phyloP scores from a whole-genome alignment of 2,329 filamentous ascomycete genomes.

The Epichloe elymi region DNA sequence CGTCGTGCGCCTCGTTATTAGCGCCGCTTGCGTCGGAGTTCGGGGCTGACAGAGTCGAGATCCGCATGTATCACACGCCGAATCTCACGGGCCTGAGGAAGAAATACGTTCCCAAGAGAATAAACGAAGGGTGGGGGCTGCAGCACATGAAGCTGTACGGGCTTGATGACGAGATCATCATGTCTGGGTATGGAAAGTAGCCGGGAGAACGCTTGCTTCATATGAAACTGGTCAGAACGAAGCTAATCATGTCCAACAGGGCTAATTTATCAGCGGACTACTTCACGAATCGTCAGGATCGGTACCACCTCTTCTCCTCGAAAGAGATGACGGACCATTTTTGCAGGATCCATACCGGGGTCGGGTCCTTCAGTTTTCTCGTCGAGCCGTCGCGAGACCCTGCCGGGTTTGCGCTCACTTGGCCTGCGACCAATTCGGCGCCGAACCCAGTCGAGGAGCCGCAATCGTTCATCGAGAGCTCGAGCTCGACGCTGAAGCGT shows the following conservation, averaged over 20 bases:
- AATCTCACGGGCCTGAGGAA: slow-evolving; percentile 84
- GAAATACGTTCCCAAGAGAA: slow-evolving; percentile 68
- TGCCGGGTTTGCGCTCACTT: slow-evolving; percentile 49
- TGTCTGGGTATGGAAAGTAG: slow-evolving; percentile 54
- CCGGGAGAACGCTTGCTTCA: background rate
- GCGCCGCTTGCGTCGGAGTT: slow-evolving; percentile 76
- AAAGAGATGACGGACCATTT: slow-evolving; percentile 74
- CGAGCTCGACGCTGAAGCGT: slow-evolving; percentile 52
- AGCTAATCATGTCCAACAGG: slow-evolving; percentile 15
- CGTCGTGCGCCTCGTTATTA: slow-evolving; percentile 80
- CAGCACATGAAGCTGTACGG: slow-evolving; percentile 99
- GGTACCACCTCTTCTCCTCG: slow-evolving; percentile 84
- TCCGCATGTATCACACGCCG: slow-evolving; percentile 96
- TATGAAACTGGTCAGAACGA: background rate
- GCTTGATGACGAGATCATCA: slow-evolving; percentile 85
- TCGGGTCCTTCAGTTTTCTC: slow-evolving; percentile 70
- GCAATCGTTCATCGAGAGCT: slow-evolving; percentile 52
- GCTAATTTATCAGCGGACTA: slow-evolving; percentile 90
- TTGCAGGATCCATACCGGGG: slow-evolving; percentile 58
- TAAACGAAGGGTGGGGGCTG: slow-evolving; percentile 96
- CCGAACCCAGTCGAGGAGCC: slow-evolving; percentile 63
- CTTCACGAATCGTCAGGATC: slow-evolving; percentile 89
- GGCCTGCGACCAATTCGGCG: slow-evolving; percentile 62
- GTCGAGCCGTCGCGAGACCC: slow-evolving; percentile 48
- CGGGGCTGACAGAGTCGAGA: slow-evolving; percentile 69